Percentiles rank a stretch among this genome's conserved stretches.
phyloP scores from a whole-genome alignment of 2,329 filamentous ascomycete genomes.

The Amylocarpus encephaloides region DNA sequence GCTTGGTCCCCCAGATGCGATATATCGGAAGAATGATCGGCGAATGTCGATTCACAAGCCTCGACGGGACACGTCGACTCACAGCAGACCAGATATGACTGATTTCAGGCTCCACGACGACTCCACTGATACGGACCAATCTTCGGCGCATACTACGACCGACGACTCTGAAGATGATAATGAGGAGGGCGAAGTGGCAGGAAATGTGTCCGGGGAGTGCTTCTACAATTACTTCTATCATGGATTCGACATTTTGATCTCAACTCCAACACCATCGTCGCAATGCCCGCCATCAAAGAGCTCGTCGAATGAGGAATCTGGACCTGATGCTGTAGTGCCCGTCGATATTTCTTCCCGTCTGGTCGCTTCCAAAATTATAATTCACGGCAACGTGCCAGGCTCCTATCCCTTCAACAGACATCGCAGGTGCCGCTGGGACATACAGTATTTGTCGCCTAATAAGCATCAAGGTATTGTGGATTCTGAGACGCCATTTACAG shows the following conservation, averaged over 20 bases:
- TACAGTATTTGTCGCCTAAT: constrained; percentile 49
- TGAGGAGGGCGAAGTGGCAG: constrained; percentile 50
- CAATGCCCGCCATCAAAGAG: constrained; percentile 50
- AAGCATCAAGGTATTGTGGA: constrained; percentile 33
- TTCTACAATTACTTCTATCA: constrained; percentile 98
- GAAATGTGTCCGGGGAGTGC: constrained; percentile 60
- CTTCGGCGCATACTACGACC: constrained; percentile 63
- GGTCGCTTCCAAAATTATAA: constrained; percentile 83
- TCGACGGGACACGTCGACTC: constrained; percentile 46
- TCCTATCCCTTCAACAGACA: constrained; percentile 97
- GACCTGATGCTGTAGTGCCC: constrained; percentile 20
- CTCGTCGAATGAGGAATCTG: constrained; percentile 20
- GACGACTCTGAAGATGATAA: constrained; percentile 62
- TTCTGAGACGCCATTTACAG: constrained; percentile 66
- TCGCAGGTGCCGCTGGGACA: constrained; percentile 80
- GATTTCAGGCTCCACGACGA: constrained; percentile 40
- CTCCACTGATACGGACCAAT: constrained; percentile 66
- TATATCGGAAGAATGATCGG: constrained; percentile 86
- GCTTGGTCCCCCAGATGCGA: constrained; percentile 86
- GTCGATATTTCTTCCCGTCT: constrained; percentile 50
- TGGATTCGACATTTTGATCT: constrained; percentile 90
- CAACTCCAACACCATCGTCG: constrained; percentile 61
- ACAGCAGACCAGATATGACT: constrained; percentile 39
- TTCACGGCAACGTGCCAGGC: constrained; percentile 91
- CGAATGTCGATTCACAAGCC: constrained; percentile 79